These are phyloP conservation scores for Diaporthe nobilis DNA, from an alignment of 2,329 filamentous ascomycete genomes.

Conservation along the genomic window DNA sequence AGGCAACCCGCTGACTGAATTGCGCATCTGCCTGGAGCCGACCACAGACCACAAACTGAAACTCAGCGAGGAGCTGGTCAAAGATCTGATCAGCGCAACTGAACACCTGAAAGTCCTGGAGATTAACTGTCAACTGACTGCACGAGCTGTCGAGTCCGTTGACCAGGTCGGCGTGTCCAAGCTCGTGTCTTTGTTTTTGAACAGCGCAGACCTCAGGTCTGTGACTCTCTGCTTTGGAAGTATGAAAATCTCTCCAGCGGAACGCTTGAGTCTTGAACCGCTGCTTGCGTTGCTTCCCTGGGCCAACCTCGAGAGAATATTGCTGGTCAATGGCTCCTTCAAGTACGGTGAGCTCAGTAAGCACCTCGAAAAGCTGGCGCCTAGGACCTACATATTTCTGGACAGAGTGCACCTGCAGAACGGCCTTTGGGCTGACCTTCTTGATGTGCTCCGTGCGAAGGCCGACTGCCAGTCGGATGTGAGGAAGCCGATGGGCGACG, in stretches of 20 bases:
- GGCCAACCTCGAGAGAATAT: neutral
- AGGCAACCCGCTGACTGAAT: neutral
- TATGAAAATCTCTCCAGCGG: no score
- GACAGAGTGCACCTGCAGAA: fast-evolving
- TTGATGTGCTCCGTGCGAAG: neutral
- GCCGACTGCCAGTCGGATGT: neutral
- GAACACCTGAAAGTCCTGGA: neutral
- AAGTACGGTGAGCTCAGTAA: neutral
- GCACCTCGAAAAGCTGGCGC: neutral
- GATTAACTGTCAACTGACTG: fast-evolving
- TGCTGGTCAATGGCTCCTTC: fast-evolving
- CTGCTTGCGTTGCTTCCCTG: neutral
- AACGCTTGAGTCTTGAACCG: neutral
- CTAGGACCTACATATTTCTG: neutral
- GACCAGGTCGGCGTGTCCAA: fast-evolving
- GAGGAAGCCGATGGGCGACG: fast-evolving
- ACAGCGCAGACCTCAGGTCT: neutral
- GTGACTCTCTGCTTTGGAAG: neutral
- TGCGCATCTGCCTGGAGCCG: fast-evolving
- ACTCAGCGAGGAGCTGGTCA: neutral
- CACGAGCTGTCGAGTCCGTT: fast-evolving
- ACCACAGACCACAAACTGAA: fast-evolving
- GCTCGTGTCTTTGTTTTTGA: neutral
- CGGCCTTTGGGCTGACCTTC: neutral
- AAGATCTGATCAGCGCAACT: neutral